Conservation (phyloP, 2,329 filamentous ascomycete species). For the Ascochyta fabae region DNA sequence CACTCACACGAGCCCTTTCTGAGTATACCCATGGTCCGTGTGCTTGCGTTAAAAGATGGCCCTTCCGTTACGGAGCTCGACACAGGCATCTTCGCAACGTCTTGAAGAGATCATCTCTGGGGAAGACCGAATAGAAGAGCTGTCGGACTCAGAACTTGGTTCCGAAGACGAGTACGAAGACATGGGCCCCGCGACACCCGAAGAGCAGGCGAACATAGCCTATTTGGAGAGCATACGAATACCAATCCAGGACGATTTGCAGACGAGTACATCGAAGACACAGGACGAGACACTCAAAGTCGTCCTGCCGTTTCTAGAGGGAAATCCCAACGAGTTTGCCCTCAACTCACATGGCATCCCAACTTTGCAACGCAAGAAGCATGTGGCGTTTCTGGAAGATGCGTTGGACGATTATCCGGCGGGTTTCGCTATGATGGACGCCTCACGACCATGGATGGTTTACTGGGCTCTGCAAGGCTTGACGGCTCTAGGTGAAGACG, state of each 20-base stretch:
- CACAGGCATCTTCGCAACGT: slow-evolving; percentile 30
- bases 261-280: slow-evolving; percentile 70
- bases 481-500: slow-evolving; percentile 76
- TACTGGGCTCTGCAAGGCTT: slow-evolving; percentile 89
- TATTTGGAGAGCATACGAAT: slow-evolving; percentile 49
- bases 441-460: slow-evolving; percentile 89
- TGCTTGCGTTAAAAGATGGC: slow-evolving; percentile 34
- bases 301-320: slow-evolving; percentile 71
- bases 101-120: slow-evolving; percentile 36
- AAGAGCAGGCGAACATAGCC: slow-evolving; percentile 39
- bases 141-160: slow-evolving; percentile 37
- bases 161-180: slow-evolving; percentile 46
- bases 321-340: slow-evolving; percentile 57
- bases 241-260: slow-evolving; percentile 68
- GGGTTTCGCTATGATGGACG: slow-evolving; percentile 76
- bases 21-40: slow-evolving; percentile 9
- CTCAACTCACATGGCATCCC: slow-evolving; percentile 78
- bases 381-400: slow-evolving; percentile 66
- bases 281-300: slow-evolving; percentile 73
- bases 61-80: slow-evolving; percentile 26
- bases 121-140: slow-evolving; percentile 43
- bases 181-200: slow-evolving; percentile 37
- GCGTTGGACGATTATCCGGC: slow-evolving; percentile 67
- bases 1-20: slow-evolving; percentile 26
- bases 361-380: slow-evolving; percentile 68